Base-by-base conservation (phyloP, 768 basidiomycete species). In the Suillus placidus region DNA sequence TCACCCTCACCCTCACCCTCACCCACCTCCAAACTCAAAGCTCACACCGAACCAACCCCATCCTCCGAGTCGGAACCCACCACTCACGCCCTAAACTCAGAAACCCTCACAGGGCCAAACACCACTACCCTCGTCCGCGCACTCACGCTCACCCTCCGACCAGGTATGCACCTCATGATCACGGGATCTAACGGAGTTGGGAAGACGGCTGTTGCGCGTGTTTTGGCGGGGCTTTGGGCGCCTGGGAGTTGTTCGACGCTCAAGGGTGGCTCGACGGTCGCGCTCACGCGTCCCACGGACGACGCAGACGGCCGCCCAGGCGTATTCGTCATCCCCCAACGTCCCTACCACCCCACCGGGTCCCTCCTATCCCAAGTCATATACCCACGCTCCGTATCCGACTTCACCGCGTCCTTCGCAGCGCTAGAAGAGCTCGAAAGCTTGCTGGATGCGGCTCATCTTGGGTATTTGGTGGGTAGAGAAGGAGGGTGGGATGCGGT, bases 181-280 rank as follows among this genome's bases (percentile, higher is more conserved):
- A 96, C 94, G 0, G 96, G 95, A 1, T 89, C 90, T 62, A 97
- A 95, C 71, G 95, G 95, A 0, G 93, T 95, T 2, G 95, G 95
- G 0, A 97, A 97, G 80, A 94, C 93, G 0, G 87, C 93, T 10
- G 87, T 96, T 35, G 94, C 95, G 2, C 85, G 97, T 6, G 91
- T 99, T 9, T 78, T 97, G 10, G 94, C 95, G 0, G 92, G 94
- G 4, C 80, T 99, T 6, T 98, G 97, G 97, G 88, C 90, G 0
- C 84, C 89, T 3, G 78, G 80, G 14, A 72, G 66, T 52, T 77
- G 80, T 12, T 81, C 74, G 14, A 66, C 9, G 51, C 51, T 51
- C 30, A 32, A 14, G 51, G 34, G 34, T 35, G 34, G 34, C 34
- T 35, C 34, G 26, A 26, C 26, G 26, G 26, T 26, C 26, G 26